These are phyloP conservation scores for Xylariomycetidae sp. DNA, from an alignment of 2,329 filamentous ascomycete species.

Conservation along the genomic window DNA sequence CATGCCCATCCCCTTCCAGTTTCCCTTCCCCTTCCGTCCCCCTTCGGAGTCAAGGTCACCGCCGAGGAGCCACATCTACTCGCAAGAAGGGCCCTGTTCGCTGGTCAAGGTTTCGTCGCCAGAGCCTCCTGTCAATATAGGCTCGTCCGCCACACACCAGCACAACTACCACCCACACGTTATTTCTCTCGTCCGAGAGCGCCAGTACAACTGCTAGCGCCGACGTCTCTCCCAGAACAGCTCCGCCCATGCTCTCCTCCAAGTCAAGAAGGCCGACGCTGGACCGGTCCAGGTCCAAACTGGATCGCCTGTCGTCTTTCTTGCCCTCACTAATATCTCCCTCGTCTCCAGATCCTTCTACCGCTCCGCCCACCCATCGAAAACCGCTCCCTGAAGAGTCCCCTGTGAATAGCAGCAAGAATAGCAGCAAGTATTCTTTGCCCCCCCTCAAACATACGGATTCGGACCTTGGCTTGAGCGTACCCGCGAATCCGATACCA, in stretches of 20 bases:
- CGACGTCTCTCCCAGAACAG: conserved; percentile 2
- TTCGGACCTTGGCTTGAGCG: not conserved
- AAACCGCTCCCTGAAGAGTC: conserved; percentile 21
- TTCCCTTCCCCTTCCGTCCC: no score
- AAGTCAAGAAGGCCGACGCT: no score
- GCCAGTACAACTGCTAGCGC: conserved; percentile 5
- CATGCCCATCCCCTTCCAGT: no score
- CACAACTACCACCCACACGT: no score
- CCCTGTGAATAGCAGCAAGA: conserved; percentile 5
- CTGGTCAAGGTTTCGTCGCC: not conserved
- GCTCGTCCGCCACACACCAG: no score
- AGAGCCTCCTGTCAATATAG: not conserved
- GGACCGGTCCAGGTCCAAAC: conserved; percentile 14
- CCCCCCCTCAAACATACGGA: no score
- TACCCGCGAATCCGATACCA: conserved; percentile 1
- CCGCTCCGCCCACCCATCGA: conserved; percentile 13
- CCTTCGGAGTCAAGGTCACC: no score
- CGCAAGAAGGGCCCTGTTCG: no score
- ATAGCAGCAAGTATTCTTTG: no score
- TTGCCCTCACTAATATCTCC: conserved; percentile 26
- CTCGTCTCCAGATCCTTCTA: conserved; percentile 16
- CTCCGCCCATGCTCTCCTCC: conserved; percentile 3
- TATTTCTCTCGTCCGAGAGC: not conserved
- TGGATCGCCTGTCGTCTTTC: conserved; percentile 25
- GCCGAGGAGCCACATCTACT: no score